Evolutionary conservation across 2,329 filamentous ascomycete species (phyloP).

Genomic region (Fusarium luffae): DNA sequence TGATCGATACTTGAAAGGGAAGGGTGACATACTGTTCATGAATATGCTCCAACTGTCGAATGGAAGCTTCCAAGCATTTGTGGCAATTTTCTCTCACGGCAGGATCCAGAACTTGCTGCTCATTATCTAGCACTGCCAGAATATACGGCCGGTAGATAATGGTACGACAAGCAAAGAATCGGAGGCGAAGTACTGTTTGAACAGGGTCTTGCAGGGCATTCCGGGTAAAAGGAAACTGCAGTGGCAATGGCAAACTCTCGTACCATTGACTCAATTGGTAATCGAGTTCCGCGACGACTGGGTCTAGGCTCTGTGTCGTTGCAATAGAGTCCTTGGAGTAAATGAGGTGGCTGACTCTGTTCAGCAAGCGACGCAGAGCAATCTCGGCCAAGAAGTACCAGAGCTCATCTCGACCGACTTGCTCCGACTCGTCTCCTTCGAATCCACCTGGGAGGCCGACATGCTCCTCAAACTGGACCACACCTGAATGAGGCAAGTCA

Average conservation of each 20-base stretch:
- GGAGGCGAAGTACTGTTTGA: constrained; percentile 80
- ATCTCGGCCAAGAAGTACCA: constrained; percentile 92
- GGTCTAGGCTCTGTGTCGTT: constrained; percentile 78
- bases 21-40: constrained; percentile 72
- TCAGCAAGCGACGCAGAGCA: constrained; percentile 78
- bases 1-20: neutral
- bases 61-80: constrained; percentile 82
- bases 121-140: constrained; percentile 81
- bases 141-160: constrained; percentile 90
- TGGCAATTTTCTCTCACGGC: constrained; percentile 81
- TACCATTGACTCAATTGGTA: constrained; percentile 89
- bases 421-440: constrained; percentile 73
- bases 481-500: constrained; percentile 83
- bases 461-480: constrained; percentile 83
- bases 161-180: constrained; percentile 86
- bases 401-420: constrained; percentile 77
- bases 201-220: constrained; percentile 76
- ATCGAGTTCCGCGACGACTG: constrained; percentile 82
- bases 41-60: constrained; percentile 83
- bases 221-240: constrained; percentile 81
- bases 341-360: constrained; percentile 81
- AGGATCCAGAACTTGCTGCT: constrained; percentile 76
- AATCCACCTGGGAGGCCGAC: constrained; percentile 83
- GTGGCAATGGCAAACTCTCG: constrained; percentile 76
- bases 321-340: constrained; percentile 79